Evolutionary conservation across 192 early-diverging fungal genomes (phyloP), one percentile per base, ranked within the genome.

Genomic region (Coemansia reversa): DNA sequence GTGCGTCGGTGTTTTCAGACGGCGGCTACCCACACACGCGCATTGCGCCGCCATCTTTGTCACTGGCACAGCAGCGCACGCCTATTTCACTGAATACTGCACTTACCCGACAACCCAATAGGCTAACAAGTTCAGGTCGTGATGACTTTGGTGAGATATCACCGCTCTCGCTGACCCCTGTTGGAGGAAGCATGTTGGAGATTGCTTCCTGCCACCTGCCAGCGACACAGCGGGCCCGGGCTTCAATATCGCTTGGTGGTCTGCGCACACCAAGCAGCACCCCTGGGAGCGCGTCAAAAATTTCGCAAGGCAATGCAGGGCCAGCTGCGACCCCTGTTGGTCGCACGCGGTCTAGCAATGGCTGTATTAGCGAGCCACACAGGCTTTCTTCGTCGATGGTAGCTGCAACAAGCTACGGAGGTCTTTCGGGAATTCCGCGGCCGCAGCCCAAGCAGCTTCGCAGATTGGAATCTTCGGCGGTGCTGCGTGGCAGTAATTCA

Each of bases 41-140:
- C 16, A 55, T 70, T 29, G 51, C 68, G 33, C 58, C 60, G 33
- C 51, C 62, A 12, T 23, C 20, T 11, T 45, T 53, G 49, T 3
- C 49, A 28, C 24, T 32, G 8, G n/a, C 60, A 8, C 52, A 51
- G 6, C 39, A 61, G 66, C 64, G 64, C 20, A 50, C 67, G 20
- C 59, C 60, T 25, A 32, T 61, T 5, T 51, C 68, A 27, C 51
- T 64, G 58, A 45, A 28, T 22, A 28, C 70, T 5, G 63, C 66
- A 27, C 59, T 66, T 39, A 52, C 60, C 4, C 70, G 63, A 22
- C 67, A 72, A 55, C 76, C 62, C 42, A 59, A 73, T 54, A 61
- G 66, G 5, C 58, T 68, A 29, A 69, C 70, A 22, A 32, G 45
- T 12, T 58, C 56, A 7, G 47, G 53, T 14, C 67, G 74, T 39